These are phyloP conservation scores for Ophiostoma quercus DNA, from an alignment of 2,329 filamentous ascomycete genomes.

Conservation along the genomic window DNA sequence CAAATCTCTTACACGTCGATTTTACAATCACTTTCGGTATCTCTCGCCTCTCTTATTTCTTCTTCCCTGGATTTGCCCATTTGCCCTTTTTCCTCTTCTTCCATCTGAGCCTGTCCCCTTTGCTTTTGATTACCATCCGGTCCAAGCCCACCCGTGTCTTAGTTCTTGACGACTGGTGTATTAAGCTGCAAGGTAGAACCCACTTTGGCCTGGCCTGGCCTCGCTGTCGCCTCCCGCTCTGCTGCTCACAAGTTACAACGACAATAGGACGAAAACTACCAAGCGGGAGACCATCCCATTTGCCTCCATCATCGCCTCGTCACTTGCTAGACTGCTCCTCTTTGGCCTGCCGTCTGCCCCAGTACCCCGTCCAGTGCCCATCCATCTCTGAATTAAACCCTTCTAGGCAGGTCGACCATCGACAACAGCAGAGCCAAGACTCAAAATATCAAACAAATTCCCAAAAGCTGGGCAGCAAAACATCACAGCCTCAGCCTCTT, in stretches of 20 bases:
- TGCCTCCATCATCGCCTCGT: slow-evolving; percentile 4
- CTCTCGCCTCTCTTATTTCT: slow-evolving; percentile 1
- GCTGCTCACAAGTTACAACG: neutral
- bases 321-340: neutral
- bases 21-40: neutral
- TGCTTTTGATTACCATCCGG: neutral
- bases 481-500: neutral
- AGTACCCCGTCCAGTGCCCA: neutral
- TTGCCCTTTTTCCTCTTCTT: neutral
- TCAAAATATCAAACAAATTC: neutral
- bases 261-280: neutral
- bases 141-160: slow-evolving; percentile 1
- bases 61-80: neutral
- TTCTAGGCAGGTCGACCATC: neutral
- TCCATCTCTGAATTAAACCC: neutral
- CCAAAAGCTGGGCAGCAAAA: slow-evolving; percentile 1
- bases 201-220: neutral
- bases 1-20: neutral
- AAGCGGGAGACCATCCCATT: neutral
- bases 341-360: neutral
- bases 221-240: neutral
- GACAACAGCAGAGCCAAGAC: neutral
- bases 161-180: neutral
- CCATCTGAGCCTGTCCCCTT: neutral
- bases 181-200: neutral